Percentiles rank a stretch among this genome's conserved stretches.
These are phyloP conservation scores for Rugonectria rugulosa DNA, from an alignment of 2,329 filamentous ascomycete genomes.

Conservation along the genomic window DNA sequence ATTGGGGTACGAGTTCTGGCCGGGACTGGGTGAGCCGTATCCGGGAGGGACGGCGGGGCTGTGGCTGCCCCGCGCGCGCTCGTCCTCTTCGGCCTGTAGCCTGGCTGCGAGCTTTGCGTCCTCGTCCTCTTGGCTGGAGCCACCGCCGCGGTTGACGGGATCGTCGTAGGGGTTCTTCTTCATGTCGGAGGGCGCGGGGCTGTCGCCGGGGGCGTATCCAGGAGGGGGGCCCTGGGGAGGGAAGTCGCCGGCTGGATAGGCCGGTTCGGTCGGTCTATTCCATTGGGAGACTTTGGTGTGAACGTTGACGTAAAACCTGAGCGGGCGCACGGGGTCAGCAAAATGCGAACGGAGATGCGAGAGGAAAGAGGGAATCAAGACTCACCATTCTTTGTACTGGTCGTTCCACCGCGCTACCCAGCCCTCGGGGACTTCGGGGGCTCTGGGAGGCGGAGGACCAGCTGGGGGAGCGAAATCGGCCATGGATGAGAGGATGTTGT, in stretches of 20 bases:
- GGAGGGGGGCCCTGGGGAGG: constrained; percentile 70
- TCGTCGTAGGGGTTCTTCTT: constrained; percentile 78
- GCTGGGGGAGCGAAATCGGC: constrained; percentile 61
- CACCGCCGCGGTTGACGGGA: constrained; percentile 41
- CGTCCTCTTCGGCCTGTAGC: constrained; percentile 85
- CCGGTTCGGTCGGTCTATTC: constrained; percentile 80
- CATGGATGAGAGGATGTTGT: constrained; percentile 47
- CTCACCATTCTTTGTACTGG: constrained; percentile 84
- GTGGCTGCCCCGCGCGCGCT: constrained; percentile 53
- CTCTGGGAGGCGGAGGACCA: constrained; percentile 64
- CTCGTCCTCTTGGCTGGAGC: constrained; percentile 57
- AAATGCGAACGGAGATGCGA: not conserved
- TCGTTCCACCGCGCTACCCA: constrained; percentile 89
- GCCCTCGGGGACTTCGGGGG: constrained; percentile 70
- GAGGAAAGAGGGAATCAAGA: not conserved
- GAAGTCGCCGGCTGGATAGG: constrained; percentile 56
- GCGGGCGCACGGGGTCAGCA: constrained; percentile 19
- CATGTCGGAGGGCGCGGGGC: constrained; percentile 54
- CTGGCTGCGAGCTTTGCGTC: constrained; percentile 79
- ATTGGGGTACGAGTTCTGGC: constrained; percentile 41
- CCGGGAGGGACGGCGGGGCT: constrained; percentile 44
- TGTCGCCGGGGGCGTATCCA: constrained; percentile 62
- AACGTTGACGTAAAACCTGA: constrained; percentile 89
- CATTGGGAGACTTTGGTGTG: constrained; percentile 90
- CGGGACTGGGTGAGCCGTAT: constrained; percentile 41